Conservation (phyloP, 768 basidiomycete genomes). For the Collybiopsis luxurians region DNA sequence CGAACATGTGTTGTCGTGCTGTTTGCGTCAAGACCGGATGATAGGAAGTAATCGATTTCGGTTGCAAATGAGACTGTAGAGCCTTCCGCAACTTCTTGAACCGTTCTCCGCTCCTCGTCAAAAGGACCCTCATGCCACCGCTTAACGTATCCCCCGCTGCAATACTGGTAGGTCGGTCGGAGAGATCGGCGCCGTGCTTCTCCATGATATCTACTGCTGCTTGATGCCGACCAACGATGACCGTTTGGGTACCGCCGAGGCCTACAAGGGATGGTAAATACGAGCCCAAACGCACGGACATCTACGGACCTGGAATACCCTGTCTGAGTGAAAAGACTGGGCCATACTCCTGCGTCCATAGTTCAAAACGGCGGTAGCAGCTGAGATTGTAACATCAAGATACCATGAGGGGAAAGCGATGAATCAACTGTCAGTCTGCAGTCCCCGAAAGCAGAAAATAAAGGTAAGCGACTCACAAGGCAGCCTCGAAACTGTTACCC, state of each 20-base stretch:
- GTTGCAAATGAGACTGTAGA: conserved; percentile 10
- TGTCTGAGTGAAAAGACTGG: conserved; percentile 56
- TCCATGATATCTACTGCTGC: conserved; percentile 69
- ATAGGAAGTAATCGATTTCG: conserved; percentile 4
- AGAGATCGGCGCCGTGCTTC: conserved; percentile 55
- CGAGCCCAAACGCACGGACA: background rate
- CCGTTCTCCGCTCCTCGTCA: conserved; percentile 54
- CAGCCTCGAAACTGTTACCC: conserved; percentile 33
- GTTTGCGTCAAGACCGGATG: background rate
- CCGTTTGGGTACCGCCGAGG: conserved; percentile 23
- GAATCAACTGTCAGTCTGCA: too few relatives aligned
- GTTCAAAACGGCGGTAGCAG: conserved; percentile 50
- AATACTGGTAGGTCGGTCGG: conserved; percentile 53
- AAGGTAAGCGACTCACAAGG: conserved; percentile 30
- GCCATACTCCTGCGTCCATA: conserved; percentile 60
- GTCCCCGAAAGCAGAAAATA: background rate
- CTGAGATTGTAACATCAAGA: conserved; percentile 21
- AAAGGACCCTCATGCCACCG: conserved; percentile 54
- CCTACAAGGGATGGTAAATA: background rate
- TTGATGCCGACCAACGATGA: conserved; percentile 49
- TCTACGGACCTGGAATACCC: conserved; percentile 27
- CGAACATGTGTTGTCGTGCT: conserved; percentile 42
- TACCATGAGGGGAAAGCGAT: too few relatives aligned
- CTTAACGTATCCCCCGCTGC: conserved; percentile 59
- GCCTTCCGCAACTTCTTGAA: conserved; percentile 60